Conservation (phyloP, 768 basidiomycete genomes). For the Sutorius australiensis region DNA sequence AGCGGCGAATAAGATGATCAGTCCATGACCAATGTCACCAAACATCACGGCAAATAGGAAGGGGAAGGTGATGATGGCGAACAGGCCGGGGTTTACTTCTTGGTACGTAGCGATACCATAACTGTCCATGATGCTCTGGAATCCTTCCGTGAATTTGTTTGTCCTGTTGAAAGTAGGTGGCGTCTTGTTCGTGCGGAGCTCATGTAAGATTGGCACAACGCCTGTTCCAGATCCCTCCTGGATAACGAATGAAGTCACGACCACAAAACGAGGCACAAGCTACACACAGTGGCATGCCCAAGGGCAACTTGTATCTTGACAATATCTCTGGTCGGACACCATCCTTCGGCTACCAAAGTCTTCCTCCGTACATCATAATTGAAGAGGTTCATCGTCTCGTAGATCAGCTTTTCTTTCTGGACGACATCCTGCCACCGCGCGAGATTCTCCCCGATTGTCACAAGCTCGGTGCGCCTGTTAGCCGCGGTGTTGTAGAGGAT, state of each 20-base stretch:
- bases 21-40: conserved; percentile 96
- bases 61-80: conserved; percentile 90
- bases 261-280: neutral
- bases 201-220: conserved; percentile 88
- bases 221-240: conserved; percentile 89
- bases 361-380: conserved; percentile 92
- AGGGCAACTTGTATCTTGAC: conserved; percentile 81
- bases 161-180: conserved; percentile 95
- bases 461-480: conserved; percentile 77
- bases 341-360: conserved; percentile 95
- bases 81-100: conserved; percentile 95
- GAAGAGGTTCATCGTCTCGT: conserved; percentile 92
- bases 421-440: conserved; percentile 93
- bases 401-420: conserved; percentile 92
- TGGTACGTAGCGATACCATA: conserved; percentile 95
- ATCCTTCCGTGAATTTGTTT: conserved; percentile 94
- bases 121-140: conserved; percentile 97
- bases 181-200: conserved; percentile 82
- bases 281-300: conserved; percentile 73
- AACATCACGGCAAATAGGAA: conserved; percentile 99
- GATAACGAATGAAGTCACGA: neutral
- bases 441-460: conserved; percentile 79
- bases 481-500: conserved; percentile 86
- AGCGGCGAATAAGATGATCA: conserved; percentile 74
- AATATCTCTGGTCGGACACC: conserved; percentile 95